Percentiles rank a stretch among this genome's conserved stretches.
Evolutionary conservation across 257 asterid genomes (phyloP).

Genomic region (Capsicum pubescens): DNA sequence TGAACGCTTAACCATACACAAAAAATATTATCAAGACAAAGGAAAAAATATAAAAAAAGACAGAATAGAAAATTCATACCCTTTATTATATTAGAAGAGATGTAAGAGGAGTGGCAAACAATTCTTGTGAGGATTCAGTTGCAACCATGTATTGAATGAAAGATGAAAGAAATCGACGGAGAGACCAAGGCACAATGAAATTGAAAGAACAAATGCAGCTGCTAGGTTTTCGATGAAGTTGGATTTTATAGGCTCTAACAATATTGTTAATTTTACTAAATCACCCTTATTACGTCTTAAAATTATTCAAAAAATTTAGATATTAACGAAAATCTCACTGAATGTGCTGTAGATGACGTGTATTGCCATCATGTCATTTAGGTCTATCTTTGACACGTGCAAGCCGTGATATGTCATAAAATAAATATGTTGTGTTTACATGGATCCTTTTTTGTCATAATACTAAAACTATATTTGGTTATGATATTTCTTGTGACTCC

Average conservation of each 20-base stretch:
- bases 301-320: not conserved
- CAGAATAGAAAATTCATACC: not conserved
- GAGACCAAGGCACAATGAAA: not conserved
- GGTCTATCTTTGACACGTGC: not conserved
- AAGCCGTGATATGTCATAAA: not conserved
- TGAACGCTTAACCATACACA: not conserved
- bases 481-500: not conserved
- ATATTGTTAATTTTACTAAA: not conserved
- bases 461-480: not conserved
- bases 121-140: not conserved
- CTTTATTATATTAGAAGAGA: not conserved
- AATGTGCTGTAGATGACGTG: not conserved
- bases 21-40: not conserved
- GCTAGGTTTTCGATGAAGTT: not conserved
- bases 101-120: not conserved
- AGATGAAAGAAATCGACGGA: not conserved
- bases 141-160: not conserved
- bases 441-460: not conserved
- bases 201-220: no score
- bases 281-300: not conserved
- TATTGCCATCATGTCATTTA: not conserved
- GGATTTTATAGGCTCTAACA: not conserved
- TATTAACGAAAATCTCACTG: not conserved
- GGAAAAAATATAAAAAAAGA: no score
- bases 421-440: not conserved